Evolutionary conservation across 495 filamentous ascomycete genomes (phyloP), one percentile per base, ranked within the genome.

Genomic region (Penicillium pancosmium): DNA sequence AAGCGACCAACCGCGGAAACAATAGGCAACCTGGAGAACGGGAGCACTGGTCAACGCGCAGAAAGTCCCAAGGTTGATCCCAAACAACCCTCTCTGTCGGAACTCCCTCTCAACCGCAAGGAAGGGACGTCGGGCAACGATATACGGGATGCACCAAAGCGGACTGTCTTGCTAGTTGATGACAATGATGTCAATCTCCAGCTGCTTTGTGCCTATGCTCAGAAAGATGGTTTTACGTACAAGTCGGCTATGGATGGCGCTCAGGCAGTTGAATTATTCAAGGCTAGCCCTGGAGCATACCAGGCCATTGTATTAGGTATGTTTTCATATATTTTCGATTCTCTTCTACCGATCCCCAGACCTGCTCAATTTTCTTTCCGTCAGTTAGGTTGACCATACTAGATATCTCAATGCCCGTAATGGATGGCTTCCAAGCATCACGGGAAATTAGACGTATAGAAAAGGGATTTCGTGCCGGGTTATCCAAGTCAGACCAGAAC

Each of bases 321-420:
- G 19, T 21, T 21, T 21, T 27, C 25, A 21, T 21, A 21, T 21
- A 21, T 21, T 21, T 21, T 2, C 25, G 6, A 4, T 4, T 27
- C 6, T 27, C 6, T 7, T 27, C 25, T 7, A 27, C 25, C 6
- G 25, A 7, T 27, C 25, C 25, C 25, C 4, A 27, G 25, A 4
- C 5, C 3, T 27, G 25, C 6, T 27, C 25, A 0, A 27, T 27
- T 7, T 27, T 27, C 25, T 27, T 27, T 27, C 5, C 25, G 6
- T 7, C 6, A 44, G 9, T 9, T 18, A 21, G 7, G 16, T n/a
- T 43, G 16, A 43, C n/a, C n/a, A 18, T 18, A 16, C n/a, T 43
- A 77, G 91, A 94, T 72, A 87, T 91, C 13, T 90, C 92, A 69
- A 94, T 94, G 91, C 91, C 91, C 0, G 80, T 92, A 9, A 82